A percentile compares a stretch with the other conserved stretches of the same genome.
Conservation (phyloP, 805 yeast species). For the Kuraishia ogatae region DNA sequence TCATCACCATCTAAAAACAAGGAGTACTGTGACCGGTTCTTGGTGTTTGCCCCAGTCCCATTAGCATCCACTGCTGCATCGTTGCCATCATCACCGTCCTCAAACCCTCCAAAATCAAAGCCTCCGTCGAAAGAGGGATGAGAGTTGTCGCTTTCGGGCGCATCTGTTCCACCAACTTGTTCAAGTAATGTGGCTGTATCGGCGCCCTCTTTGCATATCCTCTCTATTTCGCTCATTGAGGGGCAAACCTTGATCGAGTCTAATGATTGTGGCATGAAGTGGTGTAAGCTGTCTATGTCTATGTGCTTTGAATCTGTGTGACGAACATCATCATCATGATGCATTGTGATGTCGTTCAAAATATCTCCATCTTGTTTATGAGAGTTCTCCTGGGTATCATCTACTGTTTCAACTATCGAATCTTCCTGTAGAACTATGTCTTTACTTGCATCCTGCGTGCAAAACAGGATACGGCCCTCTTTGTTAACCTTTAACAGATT, state of each 20-base stretch:
- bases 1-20: slow-evolving; percentile 20
- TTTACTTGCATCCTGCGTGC: slow-evolving; percentile 26
- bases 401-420: neutral
- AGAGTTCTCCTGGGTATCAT: neutral
- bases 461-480: slow-evolving; percentile 41
- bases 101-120: slow-evolving; percentile 5
- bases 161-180: slow-evolving; percentile 14
- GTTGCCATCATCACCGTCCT: slow-evolving; percentile 12
- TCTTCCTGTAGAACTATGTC: neutral
- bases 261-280: slow-evolving; percentile 6
- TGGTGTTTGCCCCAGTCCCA: slow-evolving; percentile 2
- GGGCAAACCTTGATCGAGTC: slow-evolving; percentile 50
- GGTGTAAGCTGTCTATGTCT: neutral
- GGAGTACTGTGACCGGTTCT: slow-evolving; percentile 20
- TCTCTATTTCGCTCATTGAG: slow-evolving; percentile 52
- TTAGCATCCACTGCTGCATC: slow-evolving; percentile 1
- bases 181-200: slow-evolving; percentile 17
- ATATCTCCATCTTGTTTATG: neutral
- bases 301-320: neutral
- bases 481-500: slow-evolving; percentile 39
- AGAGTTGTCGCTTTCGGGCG: slow-evolving; percentile 8
- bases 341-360: neutral
- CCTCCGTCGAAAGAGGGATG: slow-evolving; percentile 5
- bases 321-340: neutral
- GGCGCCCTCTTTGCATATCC: slow-evolving; percentile 16